phyloP scores from a whole-genome alignment of 208 protist genomes.

The Acanthamoeba sp. region DNA sequence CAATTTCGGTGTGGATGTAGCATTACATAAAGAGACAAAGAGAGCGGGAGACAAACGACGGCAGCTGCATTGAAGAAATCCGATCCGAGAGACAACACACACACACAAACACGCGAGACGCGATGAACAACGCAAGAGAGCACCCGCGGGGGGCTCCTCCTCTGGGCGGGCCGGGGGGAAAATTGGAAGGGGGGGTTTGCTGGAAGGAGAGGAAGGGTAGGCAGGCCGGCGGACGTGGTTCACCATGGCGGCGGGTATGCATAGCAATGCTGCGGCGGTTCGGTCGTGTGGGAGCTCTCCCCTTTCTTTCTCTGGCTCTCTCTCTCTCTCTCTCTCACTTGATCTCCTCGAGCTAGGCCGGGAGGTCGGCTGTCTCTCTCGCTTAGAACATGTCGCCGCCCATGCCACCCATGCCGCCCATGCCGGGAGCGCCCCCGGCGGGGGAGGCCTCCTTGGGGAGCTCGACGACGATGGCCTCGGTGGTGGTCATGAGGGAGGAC shows the following conservation, averaged over 20 bases:
- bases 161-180: not conserved
- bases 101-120: too few species aligned
- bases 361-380: not conserved
- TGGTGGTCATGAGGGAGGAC: conserved; percentile 98
- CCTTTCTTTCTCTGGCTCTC: not conserved
- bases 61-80: too few species aligned
- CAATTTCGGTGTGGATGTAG: too few species aligned
- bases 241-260: not conserved
- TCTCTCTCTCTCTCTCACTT: not conserved
- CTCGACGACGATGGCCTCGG: conserved; percentile 95
- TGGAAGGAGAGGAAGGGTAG: not conserved
- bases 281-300: not conserved
- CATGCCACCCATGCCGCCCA: conserved; percentile 72
- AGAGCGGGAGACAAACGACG: too few species aligned
- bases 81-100: too few species aligned
- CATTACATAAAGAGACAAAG: too few species aligned
- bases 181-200: not conserved
- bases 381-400: conserved; percentile 75
- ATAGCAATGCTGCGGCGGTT: not conserved
- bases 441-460: conserved; percentile 84
- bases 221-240: not conserved
- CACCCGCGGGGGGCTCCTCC: too few species aligned
- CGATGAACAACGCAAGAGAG: too few species aligned
- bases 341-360: too few species aligned
- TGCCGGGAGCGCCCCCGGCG: conserved; percentile 16